Base-by-base conservation (phyloP, 2,329 filamentous ascomycete species). In the Fusarium continuum region DNA sequence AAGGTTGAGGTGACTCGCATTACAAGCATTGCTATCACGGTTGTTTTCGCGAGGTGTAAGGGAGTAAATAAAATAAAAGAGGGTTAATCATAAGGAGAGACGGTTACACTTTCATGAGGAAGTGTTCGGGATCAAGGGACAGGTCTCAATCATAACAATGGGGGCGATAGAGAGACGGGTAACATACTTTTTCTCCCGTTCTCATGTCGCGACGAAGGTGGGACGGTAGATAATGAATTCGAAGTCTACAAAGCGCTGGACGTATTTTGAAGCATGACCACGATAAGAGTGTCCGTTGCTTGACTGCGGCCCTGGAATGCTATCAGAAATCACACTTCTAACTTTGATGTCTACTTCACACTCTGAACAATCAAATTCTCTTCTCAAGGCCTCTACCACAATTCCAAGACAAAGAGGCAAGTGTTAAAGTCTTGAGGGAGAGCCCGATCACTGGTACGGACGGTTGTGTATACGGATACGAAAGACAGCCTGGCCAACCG, bases 21-120 rank as follows among this genome's bases (percentile, higher is more conserved):
- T 61, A 44, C 38, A 34, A 31, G 59, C 49, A 67, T 67, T 52
- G 35, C 46, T 53, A 52, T 60, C 35, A 64, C 47, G 46, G 58
- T 51, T 64, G 20, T 55, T 70, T 69, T 67, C 49, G 52, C 61
- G 47, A 69, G 58, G 61, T 61, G 61, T 48, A 53, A 41, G 40
- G 59, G 65, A 58, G 60, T 59, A 51, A 39, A 46, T 17, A 35
- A 55, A 29, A 46, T 32, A 26, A 55, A 35, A 19, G 20, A 26
- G 25, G 31, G 34, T 16, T 32, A 22, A 43, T 44, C 28, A 19
- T 55, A 25, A 22, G 29, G 16, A 29, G 23, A 8, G 25, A 38
- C 20, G 38, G 41, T 17, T 16, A 22, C 35, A 43, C 25, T 28
- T 49, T 55, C 25, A 28, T 19, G 29, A 44, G 31, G 31, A 46